These are phyloP conservation scores for Posidonia australis DNA, from an alignment of 106 monocot genomes.

Conservation along the genomic window DNA sequence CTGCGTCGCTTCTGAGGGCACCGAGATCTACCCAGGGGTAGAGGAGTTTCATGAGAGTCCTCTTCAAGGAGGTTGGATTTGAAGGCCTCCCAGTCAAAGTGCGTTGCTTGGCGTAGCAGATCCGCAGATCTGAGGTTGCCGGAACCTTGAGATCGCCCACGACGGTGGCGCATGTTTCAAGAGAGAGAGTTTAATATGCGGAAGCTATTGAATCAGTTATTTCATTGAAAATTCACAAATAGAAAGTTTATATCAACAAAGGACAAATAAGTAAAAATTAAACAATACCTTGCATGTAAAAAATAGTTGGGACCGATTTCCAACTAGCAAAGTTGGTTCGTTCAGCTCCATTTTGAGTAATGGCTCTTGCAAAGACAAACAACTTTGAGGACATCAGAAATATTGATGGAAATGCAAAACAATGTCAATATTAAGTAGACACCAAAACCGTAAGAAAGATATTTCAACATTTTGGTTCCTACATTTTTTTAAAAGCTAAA, in stretches of 20 bases:
- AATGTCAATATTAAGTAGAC: background rate
- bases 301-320: conserved; percentile 95
- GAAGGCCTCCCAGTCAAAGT: too few species aligned
- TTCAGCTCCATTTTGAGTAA: conserved; percentile 62
- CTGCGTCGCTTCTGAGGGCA: too few species aligned
- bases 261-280: background rate
- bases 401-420: background rate
- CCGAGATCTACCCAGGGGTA: too few species aligned
- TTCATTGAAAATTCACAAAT: background rate
- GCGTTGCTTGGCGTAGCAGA: too few species aligned
- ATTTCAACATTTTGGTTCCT: too few species aligned
- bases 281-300: conserved; percentile 82
- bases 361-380: conserved; percentile 54
- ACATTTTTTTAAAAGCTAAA: too few species aligned
- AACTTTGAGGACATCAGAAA: background rate
- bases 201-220: background rate
- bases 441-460: background rate
- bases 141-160: too few species aligned
- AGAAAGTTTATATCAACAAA: background rate
- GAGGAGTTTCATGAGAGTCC: too few species aligned
- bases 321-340: conserved; percentile 66
- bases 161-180: too few species aligned
- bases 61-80: too few species aligned
- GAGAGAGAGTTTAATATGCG: conserved; percentile 61
- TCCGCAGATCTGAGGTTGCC: too few species aligned